Evolutionary conservation across 2,329 filamentous ascomycete genomes (phyloP), one percentile per base, ranked within the genome.

Genomic region (Raffaelea ambrosiae): DNA sequence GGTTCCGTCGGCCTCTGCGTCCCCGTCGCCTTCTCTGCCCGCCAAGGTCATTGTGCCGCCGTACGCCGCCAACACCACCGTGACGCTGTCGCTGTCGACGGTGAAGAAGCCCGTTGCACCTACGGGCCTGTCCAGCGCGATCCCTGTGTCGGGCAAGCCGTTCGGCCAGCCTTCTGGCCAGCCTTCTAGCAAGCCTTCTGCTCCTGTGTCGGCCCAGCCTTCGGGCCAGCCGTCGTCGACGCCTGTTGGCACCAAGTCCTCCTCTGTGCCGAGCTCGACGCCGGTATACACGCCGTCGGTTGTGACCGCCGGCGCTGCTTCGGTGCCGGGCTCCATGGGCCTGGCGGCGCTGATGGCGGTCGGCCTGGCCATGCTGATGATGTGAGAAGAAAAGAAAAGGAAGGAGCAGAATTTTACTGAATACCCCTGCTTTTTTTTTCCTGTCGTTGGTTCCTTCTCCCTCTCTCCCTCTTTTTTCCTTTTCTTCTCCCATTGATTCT

Each of bases 221-320:
- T 38, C 35, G 5, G 5, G 16, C 40, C 21, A 16, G 19, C 40
- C 21, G 5, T 26, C 43, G 10, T 20, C 31, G 13, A 38, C 14
- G 9, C 18, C 40, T 4, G 40, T 26, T 20, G 19, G 23, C 22
- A 41, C 23, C 26, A 21, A 19, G 26, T 29, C 26, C 26, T 7
- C 7, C 10, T 9, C 44, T 5, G 23, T 29, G 4, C 13, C 40
- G 22, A 44, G 26, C 5, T 29, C 23, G n/a, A n/a, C n/a, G 43
- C 42, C n/a, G 31, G 42, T 22, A 18, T 29, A 7, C 26, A 16
- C 39, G n/a, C 21, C 23, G n/a, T 23, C 23, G 5, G 45, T 47
- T 10, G 51, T 54, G 14, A 53, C 52, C 26, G 51, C 50, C n/a
- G 50, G 48, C 26, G 52, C 52, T 22, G 43, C 48, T 40, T 44